These are phyloP conservation scores for Guyanaporus albipodus DNA, from an alignment of 768 basidiomycete genomes.

Conservation along the genomic window DNA sequence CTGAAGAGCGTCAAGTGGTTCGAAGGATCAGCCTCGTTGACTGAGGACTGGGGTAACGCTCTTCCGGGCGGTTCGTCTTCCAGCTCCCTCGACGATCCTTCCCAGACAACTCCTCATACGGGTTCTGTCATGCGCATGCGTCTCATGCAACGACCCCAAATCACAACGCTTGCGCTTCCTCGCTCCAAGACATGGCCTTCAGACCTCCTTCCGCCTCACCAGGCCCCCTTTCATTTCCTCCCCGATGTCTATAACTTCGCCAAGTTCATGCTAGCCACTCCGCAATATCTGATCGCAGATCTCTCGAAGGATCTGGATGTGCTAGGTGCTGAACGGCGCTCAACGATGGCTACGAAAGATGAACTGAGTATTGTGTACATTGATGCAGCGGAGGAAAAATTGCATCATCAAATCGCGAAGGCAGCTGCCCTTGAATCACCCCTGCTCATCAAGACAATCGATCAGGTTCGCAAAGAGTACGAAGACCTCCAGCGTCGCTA, in stretches of 20 bases:
- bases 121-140: slow-evolving; percentile 77
- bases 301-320: slow-evolving; percentile 71
- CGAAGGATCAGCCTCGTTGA: slow-evolving; percentile 43
- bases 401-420: slow-evolving; percentile 77
- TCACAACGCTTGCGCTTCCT: slow-evolving; percentile 92
- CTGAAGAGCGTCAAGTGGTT: slow-evolving; percentile 94
- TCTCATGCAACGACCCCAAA: slow-evolving; percentile 88
- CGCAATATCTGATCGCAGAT: slow-evolving; percentile 73
- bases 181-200: slow-evolving; percentile 93
- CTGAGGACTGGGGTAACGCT: slow-evolving; percentile 27
- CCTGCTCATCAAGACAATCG: slow-evolving; percentile 57
- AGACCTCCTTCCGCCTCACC: slow-evolving; percentile 84
- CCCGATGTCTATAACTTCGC: slow-evolving; percentile 86
- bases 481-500: slow-evolving; percentile 49
- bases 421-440: slow-evolving; percentile 72
- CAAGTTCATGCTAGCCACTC: slow-evolving; percentile 96
- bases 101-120: slow-evolving; percentile 41
- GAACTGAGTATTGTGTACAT: slow-evolving; percentile 76
- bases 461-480: slow-evolving; percentile 55
- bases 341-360: slow-evolving; percentile 66
- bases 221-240: slow-evolving; percentile 94
- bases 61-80: slow-evolving; percentile 43
- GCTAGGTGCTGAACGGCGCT: slow-evolving; percentile 64
- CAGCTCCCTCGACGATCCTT: slow-evolving; percentile 33
- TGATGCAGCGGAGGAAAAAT: slow-evolving; percentile 69